A percentile compares a stretch with the other conserved stretches of the same genome.
These are phyloP conservation scores for Ceriops zippeliana DNA, from an alignment of 345 rosid genomes.

Conservation along the genomic window DNA sequence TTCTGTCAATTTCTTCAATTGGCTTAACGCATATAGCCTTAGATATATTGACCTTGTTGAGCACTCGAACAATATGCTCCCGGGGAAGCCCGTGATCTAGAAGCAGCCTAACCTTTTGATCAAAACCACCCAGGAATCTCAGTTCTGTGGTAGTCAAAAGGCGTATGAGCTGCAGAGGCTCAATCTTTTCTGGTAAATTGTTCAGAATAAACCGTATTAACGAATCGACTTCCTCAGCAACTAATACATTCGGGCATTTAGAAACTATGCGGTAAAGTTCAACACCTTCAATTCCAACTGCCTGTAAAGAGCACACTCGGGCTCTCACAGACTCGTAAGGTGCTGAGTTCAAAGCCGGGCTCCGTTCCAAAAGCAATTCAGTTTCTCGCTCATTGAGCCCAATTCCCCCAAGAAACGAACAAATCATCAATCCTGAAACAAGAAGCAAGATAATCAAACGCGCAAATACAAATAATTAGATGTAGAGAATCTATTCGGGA, in stretches of 20 bases:
- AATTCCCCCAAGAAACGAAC: conserved; percentile 37
- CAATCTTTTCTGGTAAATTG: conserved; percentile 46
- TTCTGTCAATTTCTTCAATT: conserved; percentile 54
- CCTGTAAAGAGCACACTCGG: conserved; percentile 44
- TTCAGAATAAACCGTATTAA: conserved; percentile 39
- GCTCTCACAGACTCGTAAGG: conserved; percentile 35
- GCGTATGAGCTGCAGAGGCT: conserved; percentile 47
- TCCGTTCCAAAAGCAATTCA: conserved; percentile 32
- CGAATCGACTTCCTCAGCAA: conserved; percentile 45
- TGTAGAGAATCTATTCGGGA: conserved; percentile 24
- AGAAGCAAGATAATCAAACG: not conserved
- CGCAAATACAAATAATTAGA: not conserved
- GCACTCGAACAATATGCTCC: conserved; percentile 52
- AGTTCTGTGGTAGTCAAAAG: conserved; percentile 40
- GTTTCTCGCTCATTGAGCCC: conserved; percentile 44
- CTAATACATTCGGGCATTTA: conserved; percentile 46
- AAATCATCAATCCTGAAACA: conserved; percentile 37
- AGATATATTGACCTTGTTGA: conserved; percentile 55
- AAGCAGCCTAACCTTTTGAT: conserved; percentile 49
- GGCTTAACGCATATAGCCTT: conserved; percentile 58
- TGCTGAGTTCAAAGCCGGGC: conserved; percentile 34
- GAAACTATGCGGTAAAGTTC: conserved; percentile 47
- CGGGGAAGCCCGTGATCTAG: conserved; percentile 42
- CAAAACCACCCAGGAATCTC: conserved; percentile 50
- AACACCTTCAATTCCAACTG: conserved; percentile 44